These are phyloP conservation scores for Psilocybe cyanescens DNA, from an alignment of 768 basidiomycete species.

Conservation along the genomic window DNA sequence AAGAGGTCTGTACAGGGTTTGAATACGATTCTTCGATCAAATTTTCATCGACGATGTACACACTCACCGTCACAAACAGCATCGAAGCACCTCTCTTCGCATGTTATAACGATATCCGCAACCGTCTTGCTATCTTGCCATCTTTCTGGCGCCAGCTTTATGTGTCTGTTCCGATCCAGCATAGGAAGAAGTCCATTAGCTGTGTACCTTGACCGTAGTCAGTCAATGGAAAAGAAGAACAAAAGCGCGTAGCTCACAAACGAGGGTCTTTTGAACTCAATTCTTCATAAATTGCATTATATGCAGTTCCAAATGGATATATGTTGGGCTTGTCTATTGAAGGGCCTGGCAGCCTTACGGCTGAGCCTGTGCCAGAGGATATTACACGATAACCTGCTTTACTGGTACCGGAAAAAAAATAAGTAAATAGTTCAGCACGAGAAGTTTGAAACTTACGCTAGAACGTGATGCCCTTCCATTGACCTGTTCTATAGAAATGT, in stretches of 20 bases:
- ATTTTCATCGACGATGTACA: background rate
- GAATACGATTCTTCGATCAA: background rate
- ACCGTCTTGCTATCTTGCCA: slow-evolving; percentile 93
- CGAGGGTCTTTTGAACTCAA: slow-evolving; percentile 80
- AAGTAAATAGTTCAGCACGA: background rate
- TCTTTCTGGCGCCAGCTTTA: slow-evolving; percentile 92
- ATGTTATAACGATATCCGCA: slow-evolving; percentile 98
- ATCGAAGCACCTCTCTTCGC: slow-evolving; percentile 98
- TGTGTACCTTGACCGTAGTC: slow-evolving; percentile 64
- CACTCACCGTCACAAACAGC: slow-evolving; percentile 93
- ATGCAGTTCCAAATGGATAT: slow-evolving; percentile 95
- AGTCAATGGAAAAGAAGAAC: background rate
- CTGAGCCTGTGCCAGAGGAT: slow-evolving; percentile 95
- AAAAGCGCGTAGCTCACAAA: slow-evolving; percentile 57
- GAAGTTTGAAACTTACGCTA: slow-evolving; percentile 63
- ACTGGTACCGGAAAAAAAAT: slow-evolving; percentile 42
- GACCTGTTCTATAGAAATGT: slow-evolving; percentile 76
- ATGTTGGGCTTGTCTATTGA: slow-evolving; percentile 98
- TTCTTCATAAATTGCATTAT: slow-evolving; percentile 94
- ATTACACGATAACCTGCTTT: slow-evolving; percentile 92
- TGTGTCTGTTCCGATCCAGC: slow-evolving; percentile 92
- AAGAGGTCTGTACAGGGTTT: slow-evolving; percentile 66
- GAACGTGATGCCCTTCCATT: slow-evolving; percentile 95
- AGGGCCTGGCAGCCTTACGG: slow-evolving; percentile 93
- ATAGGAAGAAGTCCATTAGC: slow-evolving; percentile 94